Evolutionary conservation across 73 alveolate species (phyloP), one percentile per base, ranked within the genome.

Genomic region (Stentor coeruleus): DNA sequence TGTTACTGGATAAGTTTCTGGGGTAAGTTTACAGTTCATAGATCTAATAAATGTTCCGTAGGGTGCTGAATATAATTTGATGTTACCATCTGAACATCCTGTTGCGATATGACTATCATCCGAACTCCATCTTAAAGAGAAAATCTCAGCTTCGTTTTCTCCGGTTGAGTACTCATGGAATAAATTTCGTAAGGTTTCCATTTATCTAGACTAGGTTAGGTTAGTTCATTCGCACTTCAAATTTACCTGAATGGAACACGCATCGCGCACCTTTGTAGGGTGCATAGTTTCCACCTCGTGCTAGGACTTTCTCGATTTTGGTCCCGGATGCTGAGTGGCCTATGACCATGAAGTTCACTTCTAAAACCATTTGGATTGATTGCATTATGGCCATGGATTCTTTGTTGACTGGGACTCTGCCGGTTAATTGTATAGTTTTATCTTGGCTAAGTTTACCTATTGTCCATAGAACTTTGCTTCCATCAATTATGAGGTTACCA

Each of bases 1-100:
- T 30, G 97, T 94, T 1, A 92, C 85, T 31, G 98, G 98, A 75
- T 88, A 88, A 39, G 88, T 86, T 49, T 59, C 90, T 3, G 89
- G 77, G 3, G 38, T 73, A 20, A 59, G 59, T 1, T 40, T 20
- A 2, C 42, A 66, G 79, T 33, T 66, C 79, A 66, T 20, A 20
- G 79, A 0, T 1, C 79, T 20, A 20, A 66, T 66, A 33, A 66
- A 33, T 37, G 49, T 66, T 2, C 79, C 79, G 33, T 31, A 20
- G 11, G 33, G 26, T 33, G 42, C n/a, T 66, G 79, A 66, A 31
- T 66, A 66, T 28, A 66, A 28, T 33, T 66, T 66, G 42, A 66
- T 40, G 33, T 26, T 66, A 0, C 79, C 79, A 31, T 66, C 79
- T 28, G 40, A 20, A 40, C 79, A 66, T 20, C 40, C 79, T 20